A percentile compares a stretch with the other conserved stretches of the same genome.
phyloP scores from a whole-genome alignment of 495 filamentous ascomycete genomes.

The Aspergillus hancockii region DNA sequence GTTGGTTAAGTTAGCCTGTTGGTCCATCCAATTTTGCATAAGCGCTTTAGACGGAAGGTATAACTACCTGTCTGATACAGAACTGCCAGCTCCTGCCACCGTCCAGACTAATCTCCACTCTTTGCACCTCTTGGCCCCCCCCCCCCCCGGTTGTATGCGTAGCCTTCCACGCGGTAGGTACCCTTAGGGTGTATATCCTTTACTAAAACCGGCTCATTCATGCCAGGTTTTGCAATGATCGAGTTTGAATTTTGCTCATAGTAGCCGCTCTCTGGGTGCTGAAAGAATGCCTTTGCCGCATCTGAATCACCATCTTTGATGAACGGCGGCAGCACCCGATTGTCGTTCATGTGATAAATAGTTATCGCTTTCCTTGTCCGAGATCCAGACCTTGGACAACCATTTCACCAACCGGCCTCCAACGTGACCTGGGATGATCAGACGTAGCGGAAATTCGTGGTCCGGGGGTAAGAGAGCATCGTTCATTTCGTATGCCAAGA shows the following conservation, averaged over 20 bases:
- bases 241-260: slow-evolving; percentile 25
- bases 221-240: slow-evolving; percentile 22
- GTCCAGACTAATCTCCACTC: slow-evolving; percentile 59
- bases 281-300: slow-evolving; percentile 19
- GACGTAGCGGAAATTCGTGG: slow-evolving; percentile 58
- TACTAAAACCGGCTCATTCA: slow-evolving; percentile 28
- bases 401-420: slow-evolving; percentile 62
- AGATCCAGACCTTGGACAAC: slow-evolving; percentile 53
- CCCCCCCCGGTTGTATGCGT: slow-evolving; percentile 64
- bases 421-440: slow-evolving; percentile 59
- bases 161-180: slow-evolving; percentile 47
- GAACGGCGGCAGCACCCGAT: slow-evolving; percentile 29
- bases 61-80: slow-evolving; percentile 18
- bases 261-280: slow-evolving; percentile 20
- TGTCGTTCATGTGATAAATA: slow-evolving; percentile 39
- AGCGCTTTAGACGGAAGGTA: background rate
- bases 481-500: slow-evolving; percentile 63
- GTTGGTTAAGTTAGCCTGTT: background rate
- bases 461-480: slow-evolving; percentile 52
- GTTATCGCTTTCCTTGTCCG: slow-evolving; percentile 50
- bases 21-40: no score
- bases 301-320: slow-evolving; percentile 30
- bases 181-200: slow-evolving; percentile 17
- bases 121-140: slow-evolving; percentile 53
- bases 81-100: slow-evolving; percentile 50